Evolutionary conservation across 352 stramenopile species (phyloP), one percentile per base, ranked within the genome.

Genomic region (Phytopythium sindhum): DNA sequence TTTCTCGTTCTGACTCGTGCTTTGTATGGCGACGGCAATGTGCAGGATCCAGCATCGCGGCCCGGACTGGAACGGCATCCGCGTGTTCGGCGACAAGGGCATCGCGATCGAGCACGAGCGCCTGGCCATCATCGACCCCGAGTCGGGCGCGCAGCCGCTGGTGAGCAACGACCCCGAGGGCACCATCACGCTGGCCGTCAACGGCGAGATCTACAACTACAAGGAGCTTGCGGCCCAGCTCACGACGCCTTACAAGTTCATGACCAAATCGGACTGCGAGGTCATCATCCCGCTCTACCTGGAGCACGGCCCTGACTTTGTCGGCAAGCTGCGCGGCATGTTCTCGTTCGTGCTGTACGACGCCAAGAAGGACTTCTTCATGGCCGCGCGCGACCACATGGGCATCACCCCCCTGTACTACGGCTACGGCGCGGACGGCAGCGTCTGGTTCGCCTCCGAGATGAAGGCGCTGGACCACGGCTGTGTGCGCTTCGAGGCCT

Each of bases 141-240:
- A 99, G 71, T 98, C 88, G 35, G 93, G 93, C 57, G 88, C 88
- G n/a, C 93, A 98, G 73, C 91, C 91, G 52, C 78, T 98, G 10
- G 77, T 92, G 60, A 95, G 80, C 69, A 90, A 88, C 73, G 94
- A 98, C 70, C 73, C 81, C 11, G 72, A 77, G 45, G 64, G 71
- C 47, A 86, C 81, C 51, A 87, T 99, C 64, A 98, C 98, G 68
- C 89, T 99, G 7, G 93, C 96, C 9, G 97, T 97, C 42, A 99
- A 99, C 78, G 97, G 97, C 53, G 97, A 99, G 81, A 98, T 99
- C 64, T 99, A 99, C 91, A 99, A 99, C 82, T 98, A 99, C 86
- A 96, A 97, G 73, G 89, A 99, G 72, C 75, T 99, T 11, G 97
- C 97, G 44, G 66, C 75, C 7, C 47, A 71, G n/a, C 74, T 98